phyloP scores from a whole-genome alignment of 2,329 filamentous ascomycete species.

The Plenodomus lindquistii region DNA sequence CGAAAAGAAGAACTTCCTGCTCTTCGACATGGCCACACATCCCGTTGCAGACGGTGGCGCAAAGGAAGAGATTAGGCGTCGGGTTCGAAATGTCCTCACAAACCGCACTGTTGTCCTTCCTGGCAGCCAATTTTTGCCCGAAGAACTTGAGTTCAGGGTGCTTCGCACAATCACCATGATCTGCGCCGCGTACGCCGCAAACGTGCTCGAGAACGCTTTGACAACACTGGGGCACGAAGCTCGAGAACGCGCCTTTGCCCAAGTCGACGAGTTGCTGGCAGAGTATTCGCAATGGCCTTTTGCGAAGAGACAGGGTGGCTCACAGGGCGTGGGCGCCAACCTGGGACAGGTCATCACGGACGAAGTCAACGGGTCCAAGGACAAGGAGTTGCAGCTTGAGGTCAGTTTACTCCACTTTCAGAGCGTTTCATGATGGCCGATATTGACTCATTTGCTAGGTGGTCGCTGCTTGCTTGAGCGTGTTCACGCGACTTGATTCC shows the following conservation, averaged over 20 bases:
- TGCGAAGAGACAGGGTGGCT: slow-evolving; percentile 74
- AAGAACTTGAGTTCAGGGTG: slow-evolving; percentile 92
- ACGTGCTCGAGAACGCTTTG: slow-evolving; percentile 97
- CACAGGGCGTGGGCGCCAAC: slow-evolving; percentile 88
- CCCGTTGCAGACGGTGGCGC: slow-evolving; percentile 94
- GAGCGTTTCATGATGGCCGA: neutral
- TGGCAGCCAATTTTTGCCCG: slow-evolving; percentile 84
- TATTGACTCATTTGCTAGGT: slow-evolving; percentile 54
- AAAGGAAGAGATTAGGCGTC: slow-evolving; percentile 94
- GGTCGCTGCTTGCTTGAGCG: slow-evolving; percentile 92
- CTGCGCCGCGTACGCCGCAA: slow-evolving; percentile 95
- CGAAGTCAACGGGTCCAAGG: slow-evolving; percentile 83
- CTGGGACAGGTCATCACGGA: slow-evolving; percentile 84
- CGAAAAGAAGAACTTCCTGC: slow-evolving; percentile 98
- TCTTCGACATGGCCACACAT: slow-evolving; percentile 99
- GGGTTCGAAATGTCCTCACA: slow-evolving; percentile 89
- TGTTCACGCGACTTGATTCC: slow-evolving; percentile 96
- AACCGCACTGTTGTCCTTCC: slow-evolving; percentile 92
- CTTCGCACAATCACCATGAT: slow-evolving; percentile 93
- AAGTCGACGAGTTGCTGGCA: slow-evolving; percentile 92
- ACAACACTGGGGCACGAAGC: slow-evolving; percentile 92
- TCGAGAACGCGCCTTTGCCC: slow-evolving; percentile 89
- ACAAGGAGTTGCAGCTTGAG: slow-evolving; percentile 95
- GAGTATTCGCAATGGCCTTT: slow-evolving; percentile 99
- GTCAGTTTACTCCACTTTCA: slow-evolving; percentile 54